Evolutionary conservation across 2,329 filamentous ascomycete species (phyloP).

Genomic region (Epichloe hybrida): DNA sequence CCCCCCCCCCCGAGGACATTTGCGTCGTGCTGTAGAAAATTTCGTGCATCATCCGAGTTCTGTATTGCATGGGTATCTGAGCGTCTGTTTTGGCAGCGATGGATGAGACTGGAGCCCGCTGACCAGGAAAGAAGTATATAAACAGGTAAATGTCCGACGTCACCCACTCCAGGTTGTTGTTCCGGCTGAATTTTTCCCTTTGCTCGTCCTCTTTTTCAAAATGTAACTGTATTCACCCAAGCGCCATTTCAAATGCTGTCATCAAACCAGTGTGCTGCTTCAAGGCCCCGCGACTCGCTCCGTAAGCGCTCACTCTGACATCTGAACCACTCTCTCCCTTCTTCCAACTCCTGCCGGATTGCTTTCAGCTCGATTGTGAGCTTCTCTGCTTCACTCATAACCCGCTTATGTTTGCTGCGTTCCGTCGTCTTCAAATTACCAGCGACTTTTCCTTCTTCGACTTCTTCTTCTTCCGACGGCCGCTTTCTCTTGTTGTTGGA

Average conservation of each 20-base stretch:
- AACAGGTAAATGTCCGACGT: neutral
- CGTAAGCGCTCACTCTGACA: constrained; percentile 30
- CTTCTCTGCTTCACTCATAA: constrained; percentile 29
- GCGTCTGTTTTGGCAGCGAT: neutral
- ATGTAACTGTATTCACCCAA: neutral
- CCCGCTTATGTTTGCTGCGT: constrained; percentile 22
- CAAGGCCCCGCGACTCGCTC: constrained; percentile 18
- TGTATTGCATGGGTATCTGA: neutral
- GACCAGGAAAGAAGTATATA: neutral
- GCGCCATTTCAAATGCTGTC: constrained; percentile 14
- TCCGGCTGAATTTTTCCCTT: neutral
- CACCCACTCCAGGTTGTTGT: neutral
- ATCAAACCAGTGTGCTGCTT: constrained; percentile 21
- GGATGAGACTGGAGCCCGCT: neutral
- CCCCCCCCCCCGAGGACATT: neutral
- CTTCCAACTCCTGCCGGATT: constrained; percentile 31
- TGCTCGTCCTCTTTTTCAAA: neutral
- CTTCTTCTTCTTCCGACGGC: constrained; percentile 13
- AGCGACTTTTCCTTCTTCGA: constrained; percentile 5
- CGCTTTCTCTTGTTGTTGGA: constrained; percentile 21
- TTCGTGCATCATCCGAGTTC: neutral
- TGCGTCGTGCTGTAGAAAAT: neutral
- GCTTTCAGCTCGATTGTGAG: constrained; percentile 27
- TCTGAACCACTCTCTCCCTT: constrained; percentile 32
- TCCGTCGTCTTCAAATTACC: constrained; percentile 7